phyloP scores from a whole-genome alignment of 2,329 filamentous ascomycete genomes.

The Fusarium nisikadoi region DNA sequence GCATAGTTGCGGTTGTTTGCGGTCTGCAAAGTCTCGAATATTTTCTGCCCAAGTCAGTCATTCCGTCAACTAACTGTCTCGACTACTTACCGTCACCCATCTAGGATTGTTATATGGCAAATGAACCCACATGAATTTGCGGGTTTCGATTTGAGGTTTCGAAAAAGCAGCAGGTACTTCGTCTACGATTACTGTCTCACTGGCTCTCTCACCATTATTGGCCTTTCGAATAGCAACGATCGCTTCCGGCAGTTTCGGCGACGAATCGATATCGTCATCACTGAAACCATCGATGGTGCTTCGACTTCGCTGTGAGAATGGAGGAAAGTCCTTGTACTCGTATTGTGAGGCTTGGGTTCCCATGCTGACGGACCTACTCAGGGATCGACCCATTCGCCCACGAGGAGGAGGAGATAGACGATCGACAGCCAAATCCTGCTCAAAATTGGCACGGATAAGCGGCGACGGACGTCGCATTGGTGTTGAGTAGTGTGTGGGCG shows the following conservation, averaged over 20 bases:
- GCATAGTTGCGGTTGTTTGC: constrained; percentile 52
- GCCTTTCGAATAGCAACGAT: constrained; percentile 46
- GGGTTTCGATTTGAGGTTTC: constrained; percentile 48
- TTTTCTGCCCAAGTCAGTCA: constrained; percentile 47
- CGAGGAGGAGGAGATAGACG: constrained; percentile 51
- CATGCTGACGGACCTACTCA: constrained; percentile 51
- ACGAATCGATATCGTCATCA: constrained; percentile 45
- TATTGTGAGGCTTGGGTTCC: constrained; percentile 47
- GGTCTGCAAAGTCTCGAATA: constrained; percentile 57
- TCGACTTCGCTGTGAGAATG: constrained; percentile 50
- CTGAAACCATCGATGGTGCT: constrained; percentile 44
- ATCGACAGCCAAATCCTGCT: constrained; percentile 53
- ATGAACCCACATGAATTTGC: constrained; percentile 69
- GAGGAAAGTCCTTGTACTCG: constrained; percentile 51
- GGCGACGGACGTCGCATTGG: constrained; percentile 47
- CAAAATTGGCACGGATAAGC: constrained; percentile 50
- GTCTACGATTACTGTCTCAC: constrained; percentile 46
- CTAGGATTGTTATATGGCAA: constrained; percentile 66
- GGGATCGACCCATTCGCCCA: constrained; percentile 44
- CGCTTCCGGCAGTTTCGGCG: constrained; percentile 49
- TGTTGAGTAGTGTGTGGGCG: constrained; percentile 46
- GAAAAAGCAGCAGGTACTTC: constrained; percentile 46
- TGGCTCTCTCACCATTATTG: constrained; percentile 29
- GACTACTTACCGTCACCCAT: constrained; percentile 62
- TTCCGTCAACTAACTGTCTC: background rate